A percentile compares a stretch with the other conserved stretches of the same genome.
phyloP scores from a whole-genome alignment of 768 basidiomycete species.

The Steccherinum ochraceum region DNA sequence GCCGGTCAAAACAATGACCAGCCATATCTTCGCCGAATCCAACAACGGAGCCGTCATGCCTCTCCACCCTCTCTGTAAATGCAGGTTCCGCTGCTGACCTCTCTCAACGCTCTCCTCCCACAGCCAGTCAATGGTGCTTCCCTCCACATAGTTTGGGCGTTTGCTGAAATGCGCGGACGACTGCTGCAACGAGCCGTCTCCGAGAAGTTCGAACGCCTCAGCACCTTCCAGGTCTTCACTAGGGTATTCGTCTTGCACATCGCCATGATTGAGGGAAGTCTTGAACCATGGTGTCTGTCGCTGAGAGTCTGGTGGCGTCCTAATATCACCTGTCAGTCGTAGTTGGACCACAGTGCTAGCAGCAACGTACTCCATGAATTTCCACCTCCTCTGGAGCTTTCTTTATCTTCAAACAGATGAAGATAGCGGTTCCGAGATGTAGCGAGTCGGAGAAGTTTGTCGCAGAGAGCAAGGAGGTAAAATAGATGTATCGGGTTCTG shows the following conservation, averaged over 20 bases:
- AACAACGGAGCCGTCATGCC: slow-evolving; percentile 48
- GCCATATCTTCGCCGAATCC: slow-evolving; percentile 58
- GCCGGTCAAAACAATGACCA: slow-evolving; percentile 62
- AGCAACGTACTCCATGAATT: no score
- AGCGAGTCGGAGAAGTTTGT: no score
- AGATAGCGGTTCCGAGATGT: no score
- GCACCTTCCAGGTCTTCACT: neutral
- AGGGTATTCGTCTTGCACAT: neutral
- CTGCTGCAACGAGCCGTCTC: slow-evolving; percentile 3
- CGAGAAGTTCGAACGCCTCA: slow-evolving; percentile 16
- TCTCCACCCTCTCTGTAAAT: slow-evolving; percentile 46
- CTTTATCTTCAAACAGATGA: no score
- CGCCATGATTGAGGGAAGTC: neutral
- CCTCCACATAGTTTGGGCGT: slow-evolving; percentile 40
- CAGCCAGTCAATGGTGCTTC: slow-evolving; percentile 63
- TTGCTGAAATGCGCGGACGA: slow-evolving; percentile 3
- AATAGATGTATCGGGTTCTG: no score
- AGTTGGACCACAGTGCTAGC: no score
- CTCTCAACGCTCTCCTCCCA: slow-evolving; percentile 61
- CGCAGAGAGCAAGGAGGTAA: no score
- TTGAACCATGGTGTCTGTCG: neutral
- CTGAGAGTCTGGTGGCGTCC: no score
- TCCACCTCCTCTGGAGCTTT: no score
- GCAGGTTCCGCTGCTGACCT: slow-evolving; percentile 42
- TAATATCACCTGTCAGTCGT: no score